These are phyloP conservation scores for Populus alba DNA, from an alignment of 345 rosid species.

Conservation along the genomic window DNA sequence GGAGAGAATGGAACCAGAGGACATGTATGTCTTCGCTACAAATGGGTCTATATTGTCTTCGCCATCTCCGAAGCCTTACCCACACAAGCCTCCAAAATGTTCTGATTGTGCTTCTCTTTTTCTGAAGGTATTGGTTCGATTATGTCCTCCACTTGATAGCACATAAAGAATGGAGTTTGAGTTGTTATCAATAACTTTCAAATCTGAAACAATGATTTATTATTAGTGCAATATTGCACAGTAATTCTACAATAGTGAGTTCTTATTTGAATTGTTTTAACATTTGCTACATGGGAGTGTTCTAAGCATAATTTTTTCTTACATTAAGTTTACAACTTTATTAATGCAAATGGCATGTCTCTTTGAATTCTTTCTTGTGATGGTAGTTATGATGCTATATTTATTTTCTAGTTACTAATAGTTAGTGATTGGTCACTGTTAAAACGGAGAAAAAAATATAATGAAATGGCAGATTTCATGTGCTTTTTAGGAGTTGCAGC, in stretches of 20 bases:
- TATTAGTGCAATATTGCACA: not conserved
- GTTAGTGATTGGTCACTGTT: not conserved
- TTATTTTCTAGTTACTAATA: not conserved
- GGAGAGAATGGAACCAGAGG: conserved; percentile 96
- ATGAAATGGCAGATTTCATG: not conserved
- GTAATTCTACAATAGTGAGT: not conserved
- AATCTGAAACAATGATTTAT: not conserved
- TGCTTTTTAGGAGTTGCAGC: not conserved
- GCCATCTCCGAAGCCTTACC: conserved; percentile 83
- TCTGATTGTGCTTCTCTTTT: conserved; percentile 89
- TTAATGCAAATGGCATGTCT: not conserved
- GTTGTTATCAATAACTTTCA: not conserved
- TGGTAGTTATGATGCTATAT: not conserved
- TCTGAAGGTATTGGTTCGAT: conserved; percentile 54
- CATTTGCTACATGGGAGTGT: not conserved
- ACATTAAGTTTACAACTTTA: not conserved
- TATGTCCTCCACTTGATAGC: not conserved
- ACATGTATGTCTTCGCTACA: conserved; percentile 77
- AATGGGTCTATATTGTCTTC: conserved; percentile 57
- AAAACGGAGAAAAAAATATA: not conserved
- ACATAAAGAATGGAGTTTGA: not conserved
- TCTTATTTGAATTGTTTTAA: not conserved
- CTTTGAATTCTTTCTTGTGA: not conserved
- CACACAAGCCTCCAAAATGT: conserved; percentile 85
- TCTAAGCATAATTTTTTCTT: not conserved